These are phyloP conservation scores for Cladophialophora bantiana DNA, from an alignment of 2,329 filamentous ascomycete genomes.

Conservation along the genomic window DNA sequence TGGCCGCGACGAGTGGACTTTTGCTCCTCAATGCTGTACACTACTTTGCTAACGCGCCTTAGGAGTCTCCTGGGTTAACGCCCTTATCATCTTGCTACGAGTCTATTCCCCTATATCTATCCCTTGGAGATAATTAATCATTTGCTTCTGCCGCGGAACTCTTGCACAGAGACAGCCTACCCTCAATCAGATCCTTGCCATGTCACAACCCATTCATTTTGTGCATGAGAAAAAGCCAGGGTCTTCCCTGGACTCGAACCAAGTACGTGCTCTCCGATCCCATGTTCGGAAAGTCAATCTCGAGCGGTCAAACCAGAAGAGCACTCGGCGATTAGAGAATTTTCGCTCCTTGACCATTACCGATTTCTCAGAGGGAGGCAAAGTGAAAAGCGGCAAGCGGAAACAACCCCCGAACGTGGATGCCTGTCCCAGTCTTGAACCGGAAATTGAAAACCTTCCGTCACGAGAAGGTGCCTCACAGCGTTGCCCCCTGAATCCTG, in stretches of 20 bases:
- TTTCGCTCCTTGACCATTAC: slow-evolving; percentile 26
- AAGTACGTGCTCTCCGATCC: slow-evolving; percentile 27
- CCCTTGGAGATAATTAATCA: slow-evolving; percentile 5
- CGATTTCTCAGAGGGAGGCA: slow-evolving; percentile 23
- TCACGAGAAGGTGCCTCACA: slow-evolving; percentile 10
- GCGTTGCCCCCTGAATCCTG: slow-evolving; percentile 4
- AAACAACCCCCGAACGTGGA: slow-evolving; percentile 4
- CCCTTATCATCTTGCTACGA: not conserved
- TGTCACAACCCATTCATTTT: slow-evolving; percentile 27
- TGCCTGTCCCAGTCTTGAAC: slow-evolving; percentile 12
- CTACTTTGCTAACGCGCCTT: slow-evolving; percentile 6
- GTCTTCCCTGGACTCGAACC: slow-evolving; percentile 20
- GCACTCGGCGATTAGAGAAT: slow-evolving; percentile 25
- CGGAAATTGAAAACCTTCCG: slow-evolving; percentile 22
- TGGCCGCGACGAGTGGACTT: slow-evolving; percentile 8
- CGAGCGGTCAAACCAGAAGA: slow-evolving; percentile 24
- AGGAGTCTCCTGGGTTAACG: not conserved
- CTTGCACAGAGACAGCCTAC: not conserved
- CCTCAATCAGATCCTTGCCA: not conserved
- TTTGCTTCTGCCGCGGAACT: not conserved
- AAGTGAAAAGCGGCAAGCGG: slow-evolving; percentile 19
- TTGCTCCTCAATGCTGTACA: slow-evolving; percentile 12
- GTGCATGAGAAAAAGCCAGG: slow-evolving; percentile 27
- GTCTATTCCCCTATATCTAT: slow-evolving; percentile 13
- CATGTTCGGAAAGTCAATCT: slow-evolving; percentile 29